phyloP scores from a whole-genome alignment of 768 basidiomycete genomes.

The Suillus hirtellus region DNA sequence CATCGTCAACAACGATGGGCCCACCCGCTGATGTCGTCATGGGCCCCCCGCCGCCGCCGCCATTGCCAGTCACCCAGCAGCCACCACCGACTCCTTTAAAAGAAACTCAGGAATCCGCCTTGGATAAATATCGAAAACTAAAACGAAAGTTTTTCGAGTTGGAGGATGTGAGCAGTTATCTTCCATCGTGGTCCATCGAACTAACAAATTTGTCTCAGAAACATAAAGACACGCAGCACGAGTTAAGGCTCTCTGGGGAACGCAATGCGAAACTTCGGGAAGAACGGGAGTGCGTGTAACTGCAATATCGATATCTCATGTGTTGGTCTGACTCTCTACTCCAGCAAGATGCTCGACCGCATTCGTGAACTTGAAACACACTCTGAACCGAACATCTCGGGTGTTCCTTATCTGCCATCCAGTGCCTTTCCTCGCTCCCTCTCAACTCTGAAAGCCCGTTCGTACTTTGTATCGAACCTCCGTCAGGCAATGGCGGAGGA shows the following conservation, averaged over 20 bases:
- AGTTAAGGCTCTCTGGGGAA: slow-evolving; percentile 61
- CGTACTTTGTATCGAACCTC: slow-evolving; percentile 47
- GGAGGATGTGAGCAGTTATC: slow-evolving; percentile 57
- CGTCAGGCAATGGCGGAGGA: slow-evolving; percentile 49
- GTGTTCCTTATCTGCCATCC: slow-evolving; percentile 39
- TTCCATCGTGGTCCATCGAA: not conserved
- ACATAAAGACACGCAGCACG: slow-evolving; percentile 58
- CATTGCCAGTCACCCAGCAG: slow-evolving; percentile 32
- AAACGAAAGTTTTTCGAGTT: slow-evolving; percentile 68
- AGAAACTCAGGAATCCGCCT: slow-evolving; percentile 44
- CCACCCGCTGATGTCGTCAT: slow-evolving; percentile 49
- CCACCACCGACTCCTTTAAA: slow-evolving; percentile 30
- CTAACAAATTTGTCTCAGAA: slow-evolving; percentile 43
- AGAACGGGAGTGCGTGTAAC: slow-evolving; percentile 58
- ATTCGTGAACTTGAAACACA: slow-evolving; percentile 60
- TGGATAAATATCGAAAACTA: slow-evolving; percentile 64
- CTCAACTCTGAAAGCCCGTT: slow-evolving; percentile 42
- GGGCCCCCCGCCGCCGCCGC: slow-evolving; percentile 46
- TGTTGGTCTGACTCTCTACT: slow-evolving; percentile 5
- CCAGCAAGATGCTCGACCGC: slow-evolving; percentile 56
- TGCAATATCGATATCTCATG: slow-evolving; percentile 7
- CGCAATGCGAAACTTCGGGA: slow-evolving; percentile 60
- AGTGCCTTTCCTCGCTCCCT: slow-evolving; percentile 52
- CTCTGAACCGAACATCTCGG: slow-evolving; percentile 32
- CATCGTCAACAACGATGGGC: slow-evolving; percentile 37